These are phyloP conservation scores for Candida anglica DNA, from an alignment of 805 yeast genomes.

Conservation along the genomic window DNA sequence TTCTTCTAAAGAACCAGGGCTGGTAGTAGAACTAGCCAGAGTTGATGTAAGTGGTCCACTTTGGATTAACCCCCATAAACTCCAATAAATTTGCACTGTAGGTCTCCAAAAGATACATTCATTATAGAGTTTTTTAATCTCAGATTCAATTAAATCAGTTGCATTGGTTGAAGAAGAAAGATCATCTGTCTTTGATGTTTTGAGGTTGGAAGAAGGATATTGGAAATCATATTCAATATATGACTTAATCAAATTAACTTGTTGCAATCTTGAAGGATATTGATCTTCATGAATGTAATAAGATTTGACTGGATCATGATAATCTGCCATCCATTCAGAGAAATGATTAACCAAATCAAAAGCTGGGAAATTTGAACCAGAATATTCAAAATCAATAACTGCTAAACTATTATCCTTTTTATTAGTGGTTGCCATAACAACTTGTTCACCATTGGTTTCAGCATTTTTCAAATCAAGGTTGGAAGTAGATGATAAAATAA, in stretches of 20 bases:
- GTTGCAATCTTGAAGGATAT: constrained; percentile 69
- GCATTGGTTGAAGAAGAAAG: constrained; percentile 10
- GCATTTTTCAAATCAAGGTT: constrained; percentile 1
- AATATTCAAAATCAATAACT: constrained; percentile 94
- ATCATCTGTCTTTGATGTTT: constrained; percentile 5
- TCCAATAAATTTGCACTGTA: constrained; percentile 76
- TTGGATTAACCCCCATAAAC: constrained; percentile 88
- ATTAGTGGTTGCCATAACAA: constrained; percentile 22
- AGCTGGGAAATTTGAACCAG: constrained; percentile 87
- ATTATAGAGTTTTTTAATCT: constrained; percentile 52
- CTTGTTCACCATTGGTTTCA: constrained; percentile 3
- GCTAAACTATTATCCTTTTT: constrained; percentile 54
- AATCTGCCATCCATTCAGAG: constrained; percentile 96
- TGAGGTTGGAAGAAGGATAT: constrained; percentile 29
- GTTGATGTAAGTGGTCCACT: constrained; percentile 41
- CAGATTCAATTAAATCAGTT: constrained; percentile 31
- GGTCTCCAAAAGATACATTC: constrained; percentile 79
- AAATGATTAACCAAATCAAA: constrained; percentile 92
- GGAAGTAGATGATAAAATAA: constrained; percentile 9
- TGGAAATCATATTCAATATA: constrained; percentile 63
- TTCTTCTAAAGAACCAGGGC: too few relatives aligned
- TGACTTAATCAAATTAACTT: constrained; percentile 67
- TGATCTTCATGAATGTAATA: constrained; percentile 51
- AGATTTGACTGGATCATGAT: constrained; percentile 54
- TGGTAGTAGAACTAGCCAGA: constrained; percentile 7